Percentiles rank a stretch among this genome's conserved stretches.
These are phyloP conservation scores for Sporothrix brunneoviolacea DNA, from an alignment of 2,329 filamentous ascomycete species.

Conservation along the genomic window DNA sequence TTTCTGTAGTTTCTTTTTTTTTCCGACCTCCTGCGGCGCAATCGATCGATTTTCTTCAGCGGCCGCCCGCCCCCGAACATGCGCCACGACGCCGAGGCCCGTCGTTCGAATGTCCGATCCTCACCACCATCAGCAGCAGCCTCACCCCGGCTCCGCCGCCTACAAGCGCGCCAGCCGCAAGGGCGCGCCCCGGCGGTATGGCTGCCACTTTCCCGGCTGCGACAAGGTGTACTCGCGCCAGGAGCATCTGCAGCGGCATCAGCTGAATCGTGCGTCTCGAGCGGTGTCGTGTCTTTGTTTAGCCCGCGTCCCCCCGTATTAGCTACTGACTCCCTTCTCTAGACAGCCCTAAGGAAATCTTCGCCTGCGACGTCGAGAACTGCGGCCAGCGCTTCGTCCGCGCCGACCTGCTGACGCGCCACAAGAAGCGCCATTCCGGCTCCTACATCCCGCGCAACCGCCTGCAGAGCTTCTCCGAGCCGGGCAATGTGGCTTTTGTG, in stretches of 20 bases:
- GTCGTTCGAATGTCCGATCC: slow-evolving; percentile 15
- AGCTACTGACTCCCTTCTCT: too few species aligned
- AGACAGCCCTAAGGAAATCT: slow-evolving; percentile 78
- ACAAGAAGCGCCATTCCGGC: slow-evolving; percentile 58
- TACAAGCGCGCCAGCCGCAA: slow-evolving; percentile 49
- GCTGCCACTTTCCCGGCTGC: slow-evolving; percentile 64
- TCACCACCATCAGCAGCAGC: slow-evolving; percentile 13
- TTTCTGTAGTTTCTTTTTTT: background rate
- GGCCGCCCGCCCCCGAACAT: slow-evolving; percentile 1
- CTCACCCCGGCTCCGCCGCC: slow-evolving; percentile 15
- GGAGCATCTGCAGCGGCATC: slow-evolving; percentile 75
- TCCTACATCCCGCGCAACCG: slow-evolving; percentile 45
- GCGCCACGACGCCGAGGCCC: background rate
- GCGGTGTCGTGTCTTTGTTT: slow-evolving; percentile 19
- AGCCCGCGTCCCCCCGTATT: slow-evolving; percentile 14
- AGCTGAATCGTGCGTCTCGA: slow-evolving; percentile 63
- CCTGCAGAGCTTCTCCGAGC: slow-evolving; percentile 40
- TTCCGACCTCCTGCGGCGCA: too few species aligned
- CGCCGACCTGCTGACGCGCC: slow-evolving; percentile 65
- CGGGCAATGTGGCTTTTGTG: slow-evolving; percentile 21
- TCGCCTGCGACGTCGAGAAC: slow-evolving; percentile 65
- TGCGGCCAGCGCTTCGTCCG: slow-evolving; percentile 74
- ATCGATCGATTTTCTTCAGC: too few species aligned
- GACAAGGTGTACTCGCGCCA: slow-evolving; percentile 75
- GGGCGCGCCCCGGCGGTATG: slow-evolving; percentile 45